These are phyloP conservation scores for Metschnikowia cerradonensis DNA, from an alignment of 805 yeast genomes.

Conservation along the genomic window DNA sequence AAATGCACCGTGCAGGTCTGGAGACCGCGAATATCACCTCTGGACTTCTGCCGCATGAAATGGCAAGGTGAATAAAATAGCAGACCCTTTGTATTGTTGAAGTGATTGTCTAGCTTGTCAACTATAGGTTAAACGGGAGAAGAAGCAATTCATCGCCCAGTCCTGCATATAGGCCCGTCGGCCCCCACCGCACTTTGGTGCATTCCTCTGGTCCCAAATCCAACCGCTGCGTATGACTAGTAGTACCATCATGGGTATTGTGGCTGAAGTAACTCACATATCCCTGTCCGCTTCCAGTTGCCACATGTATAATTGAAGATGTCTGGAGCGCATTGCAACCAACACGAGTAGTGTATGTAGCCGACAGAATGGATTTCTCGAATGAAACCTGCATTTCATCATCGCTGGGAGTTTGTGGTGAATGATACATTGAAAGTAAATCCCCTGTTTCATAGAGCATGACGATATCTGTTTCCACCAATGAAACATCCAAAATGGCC, in stretches of 20 bases:
- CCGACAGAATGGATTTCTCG: not conserved
- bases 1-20: constrained; percentile 1
- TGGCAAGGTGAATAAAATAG: too few species aligned
- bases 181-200: constrained; percentile 1
- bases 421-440: not conserved
- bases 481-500: not conserved
- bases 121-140: not conserved
- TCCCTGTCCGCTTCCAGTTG: constrained; percentile 11
- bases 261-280: constrained; percentile 4
- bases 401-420: not conserved
- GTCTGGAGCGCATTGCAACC: constrained; percentile 7
- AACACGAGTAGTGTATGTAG: not conserved
- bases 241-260: not conserved
- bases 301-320: constrained; percentile 2
- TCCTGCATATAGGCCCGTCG: not conserved
- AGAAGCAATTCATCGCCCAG: not conserved
- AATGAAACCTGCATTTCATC: not conserved
- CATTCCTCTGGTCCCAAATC: not conserved
- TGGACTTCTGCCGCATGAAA: not conserved
- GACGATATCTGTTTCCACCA: not conserved
- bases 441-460: not conserved
- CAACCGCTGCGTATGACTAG: not conserved
- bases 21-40: not conserved
- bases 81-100: too few species aligned
- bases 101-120: not conserved